Evolutionary conservation across 257 asterid genomes (phyloP), one percentile per base, ranked within the genome.

Genomic region (Solanum pinnatisectum): DNA sequence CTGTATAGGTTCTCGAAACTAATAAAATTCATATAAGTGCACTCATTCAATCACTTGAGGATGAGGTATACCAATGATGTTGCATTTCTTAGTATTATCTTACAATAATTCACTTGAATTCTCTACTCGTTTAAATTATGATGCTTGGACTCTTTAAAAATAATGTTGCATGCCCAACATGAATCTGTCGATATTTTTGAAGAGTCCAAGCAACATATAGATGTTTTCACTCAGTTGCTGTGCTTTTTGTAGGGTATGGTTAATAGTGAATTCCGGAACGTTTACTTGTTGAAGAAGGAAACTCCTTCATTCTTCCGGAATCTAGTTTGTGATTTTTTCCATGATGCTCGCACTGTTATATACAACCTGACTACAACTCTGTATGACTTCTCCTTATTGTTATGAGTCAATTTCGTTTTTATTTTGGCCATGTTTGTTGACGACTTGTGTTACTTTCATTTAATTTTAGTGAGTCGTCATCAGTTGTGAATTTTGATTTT

Each of bases 241-340:
- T 81, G 40, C 5, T 46, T 81, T 46, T 71, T 44, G 71, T 42
- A 94, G 93, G 94, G 93, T 76, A 32, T 87, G 76, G 91, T 91
- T 8, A 92, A 92, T 87, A 85, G 71, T 40, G n/a, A 90, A 86
- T 92, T 92, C 4, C 87, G 85, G 49, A 40, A 40, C 11, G 83
- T 92, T 87, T 73, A 88, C 83, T 84, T 91, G 0, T 30, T 92
- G 88, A 94, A 92, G 87, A 92, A 91, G 88, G 85, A 70, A 40
- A 89, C 92, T 32, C 86, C 67, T 16, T 56, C 83, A 3, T 94
- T 94, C 85, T 91, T 94, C 82, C n/a, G 87, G 84, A 91, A 94
- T 33, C 85, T 94, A n/a, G 88, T 91, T 36, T 35, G 49, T 10
- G 9, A 49, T 46, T 93, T 93, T 85, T 86, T 89, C 12, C 40